phyloP scores from a whole-genome alignment of 768 basidiomycete genomes.

The Tulasnella sp. region DNA sequence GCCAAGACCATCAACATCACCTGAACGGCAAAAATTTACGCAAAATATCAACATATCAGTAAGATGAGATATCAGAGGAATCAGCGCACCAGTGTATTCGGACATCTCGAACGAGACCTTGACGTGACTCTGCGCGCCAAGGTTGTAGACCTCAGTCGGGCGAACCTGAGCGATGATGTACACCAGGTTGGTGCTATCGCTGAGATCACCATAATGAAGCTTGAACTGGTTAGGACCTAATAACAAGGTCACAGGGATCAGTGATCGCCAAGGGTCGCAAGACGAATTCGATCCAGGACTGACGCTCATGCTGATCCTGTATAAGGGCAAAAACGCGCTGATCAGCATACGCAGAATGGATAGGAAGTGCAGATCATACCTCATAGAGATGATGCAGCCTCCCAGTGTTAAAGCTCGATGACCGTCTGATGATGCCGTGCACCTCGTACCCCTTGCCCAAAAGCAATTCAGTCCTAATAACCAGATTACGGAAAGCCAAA shows the following conservation, averaged over 20 bases:
- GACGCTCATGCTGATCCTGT: conserved; percentile 82
- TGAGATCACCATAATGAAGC: conserved; percentile 84
- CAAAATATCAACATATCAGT: background rate
- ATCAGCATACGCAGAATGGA: background rate
- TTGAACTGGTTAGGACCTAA: conserved; percentile 67
- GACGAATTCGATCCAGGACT: conserved; percentile 25
- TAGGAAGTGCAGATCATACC: conserved; percentile 6
- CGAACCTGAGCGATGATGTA: conserved; percentile 92
- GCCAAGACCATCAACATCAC: conserved; percentile 91
- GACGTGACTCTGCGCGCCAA: conserved; percentile 96
- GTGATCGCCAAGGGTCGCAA: background rate
- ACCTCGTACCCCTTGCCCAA: conserved; percentile 84
- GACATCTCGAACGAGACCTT: conserved; percentile 99
- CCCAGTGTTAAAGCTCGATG: conserved; percentile 96
- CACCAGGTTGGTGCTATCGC: conserved; percentile 94
- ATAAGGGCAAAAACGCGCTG: background rate
- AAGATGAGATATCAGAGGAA: background rate
- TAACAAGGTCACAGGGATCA: background rate
- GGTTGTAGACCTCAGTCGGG: conserved; percentile 95
- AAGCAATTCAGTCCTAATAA: conserved; percentile 64
- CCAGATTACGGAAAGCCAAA: background rate
- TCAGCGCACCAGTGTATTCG: conserved; percentile 70
- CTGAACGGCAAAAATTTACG: conserved; percentile 25
- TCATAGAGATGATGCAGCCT: conserved; percentile 88
- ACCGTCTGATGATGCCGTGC: conserved; percentile 92